These are phyloP conservation scores for Polychytrium aggregatum DNA, from an alignment of 192 early-diverging fungal genomes.

Conservation along the genomic window DNA sequence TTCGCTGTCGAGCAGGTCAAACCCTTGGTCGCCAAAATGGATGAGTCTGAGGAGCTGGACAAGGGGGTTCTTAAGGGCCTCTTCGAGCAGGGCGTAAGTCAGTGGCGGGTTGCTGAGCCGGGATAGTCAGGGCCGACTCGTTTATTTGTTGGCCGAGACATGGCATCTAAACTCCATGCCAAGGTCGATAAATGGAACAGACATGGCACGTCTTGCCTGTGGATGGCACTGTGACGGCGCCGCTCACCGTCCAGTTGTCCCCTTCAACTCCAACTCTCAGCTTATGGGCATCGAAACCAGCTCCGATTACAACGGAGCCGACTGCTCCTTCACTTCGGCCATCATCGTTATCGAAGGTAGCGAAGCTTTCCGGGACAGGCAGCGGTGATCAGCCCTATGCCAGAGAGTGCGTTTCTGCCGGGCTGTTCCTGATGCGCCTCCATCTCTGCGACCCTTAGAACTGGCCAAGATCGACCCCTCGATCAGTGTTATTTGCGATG, in stretches of 20 bases:
- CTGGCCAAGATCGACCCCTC: conserved; percentile 93
- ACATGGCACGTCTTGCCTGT: no score
- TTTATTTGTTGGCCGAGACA: background rate
- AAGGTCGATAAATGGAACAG: conserved; percentile 3
- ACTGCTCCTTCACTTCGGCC: conserved; percentile 73
- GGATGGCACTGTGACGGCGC: no score
- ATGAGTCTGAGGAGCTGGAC: conserved; percentile 80
- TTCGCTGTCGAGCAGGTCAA: conserved; percentile 76
- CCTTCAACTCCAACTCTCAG: background rate
- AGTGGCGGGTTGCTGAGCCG: no score
- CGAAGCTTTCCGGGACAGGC: conserved; percentile 1
- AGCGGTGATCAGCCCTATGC: background rate
- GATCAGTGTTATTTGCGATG: conserved; percentile 82
- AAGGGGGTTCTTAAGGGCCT: conserved; percentile 64
- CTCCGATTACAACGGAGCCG: conserved; percentile 66
- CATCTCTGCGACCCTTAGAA: no score
- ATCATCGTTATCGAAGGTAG: conserved; percentile 78
- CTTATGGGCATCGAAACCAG: conserved; percentile 91
- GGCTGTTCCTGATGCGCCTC: background rate
- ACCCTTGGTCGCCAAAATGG: conserved; percentile 83
- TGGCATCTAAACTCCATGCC: conserved; percentile 1
- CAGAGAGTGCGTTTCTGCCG: no score
- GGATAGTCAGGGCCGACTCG: no score
- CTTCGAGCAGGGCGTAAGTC: conserved; percentile 81
- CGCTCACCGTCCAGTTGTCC: background rate